Base-by-base conservation (phyloP, 2,329 filamentous ascomycete species). In the Pseudogymnoascus pannorum region DNA sequence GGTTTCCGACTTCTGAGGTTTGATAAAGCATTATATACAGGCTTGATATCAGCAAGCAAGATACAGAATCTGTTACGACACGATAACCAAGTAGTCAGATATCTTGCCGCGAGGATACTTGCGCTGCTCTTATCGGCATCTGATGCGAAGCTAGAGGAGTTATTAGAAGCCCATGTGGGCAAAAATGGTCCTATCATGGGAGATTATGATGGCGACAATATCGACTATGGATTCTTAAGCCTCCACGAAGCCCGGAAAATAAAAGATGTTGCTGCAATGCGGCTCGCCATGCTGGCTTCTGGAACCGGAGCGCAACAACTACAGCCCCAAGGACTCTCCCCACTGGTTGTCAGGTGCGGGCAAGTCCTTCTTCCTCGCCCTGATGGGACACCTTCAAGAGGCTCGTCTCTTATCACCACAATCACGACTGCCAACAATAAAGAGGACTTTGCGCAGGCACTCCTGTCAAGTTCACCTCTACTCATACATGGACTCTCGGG, bases 401-500 rank as follows among this genome's bases (percentile, higher is more conserved):
- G 76, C 14, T 81, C 82, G 12, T 73, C 75, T 58, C 81, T 91
- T 26, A 82, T 94, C 18, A 78, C 83, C 63, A 96, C 92, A 0
- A 71, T 80, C 0, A 96, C 91, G 0, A 91, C 92, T 0, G 75
- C 81, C 31, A 72, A 73, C 8, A 99, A 97, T 66, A 77, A 96
- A 36, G 82, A 84, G 68, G 78, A 74, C 9, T 81, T 97, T 61
- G 88, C 89, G 2, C 74, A 75, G 26, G 81, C 87, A 54, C 77
- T 99, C 29, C 86, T 88, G 48, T 79, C 79, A 3, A 72, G 83
- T 1, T 85, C 86, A 0, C 91, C 95, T 0, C 80, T 97, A 35
- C 78, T 99, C 18, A 79, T 99, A 4, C 85, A 91, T 65, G 94
- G 94, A 1, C 78, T 90, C 12, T 84, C 93, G 6, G 93, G 95